A percentile compares a stretch with the other conserved stretches of the same genome.
phyloP scores from a whole-genome alignment of 345 rosid species.

The Litchi chinensis region DNA sequence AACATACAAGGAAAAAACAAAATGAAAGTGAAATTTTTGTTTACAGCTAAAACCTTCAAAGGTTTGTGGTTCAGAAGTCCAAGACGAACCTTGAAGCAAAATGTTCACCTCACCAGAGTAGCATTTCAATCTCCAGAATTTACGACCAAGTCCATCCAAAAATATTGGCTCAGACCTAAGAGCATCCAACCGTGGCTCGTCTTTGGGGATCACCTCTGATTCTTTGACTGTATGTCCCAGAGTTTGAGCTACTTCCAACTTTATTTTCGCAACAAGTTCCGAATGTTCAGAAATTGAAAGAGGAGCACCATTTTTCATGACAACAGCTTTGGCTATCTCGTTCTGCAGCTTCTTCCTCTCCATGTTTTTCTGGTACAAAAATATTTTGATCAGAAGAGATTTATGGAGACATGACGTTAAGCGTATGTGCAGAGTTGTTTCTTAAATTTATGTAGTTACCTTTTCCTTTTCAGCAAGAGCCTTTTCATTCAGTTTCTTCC shows the following conservation, averaged over 20 bases:
- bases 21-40: neutral
- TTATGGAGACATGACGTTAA: neutral
- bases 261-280: slow-evolving; percentile 44
- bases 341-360: slow-evolving; percentile 52
- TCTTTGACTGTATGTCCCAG: slow-evolving; percentile 36
- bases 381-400: slow-evolving; percentile 1
- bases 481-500: slow-evolving; percentile 31
- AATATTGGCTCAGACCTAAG: slow-evolving; percentile 57
- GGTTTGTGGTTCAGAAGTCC: neutral
- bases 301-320: slow-evolving; percentile 49
- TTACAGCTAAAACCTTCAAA: neutral
- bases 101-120: slow-evolving; percentile 37
- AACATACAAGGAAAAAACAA: slow-evolving; percentile 3
- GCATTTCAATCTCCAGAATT: slow-evolving; percentile 65
- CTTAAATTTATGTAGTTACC: slow-evolving; percentile 35
- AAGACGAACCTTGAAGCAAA: slow-evolving; percentile 65
- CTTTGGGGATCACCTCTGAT: slow-evolving; percentile 34
- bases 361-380: slow-evolving; percentile 48
- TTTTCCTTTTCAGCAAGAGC: slow-evolving; percentile 54
- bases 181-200: slow-evolving; percentile 51
- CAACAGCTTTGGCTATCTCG: slow-evolving; percentile 59
- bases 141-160: slow-evolving; percentile 50
- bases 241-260: slow-evolving; percentile 49
- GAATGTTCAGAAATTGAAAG: slow-evolving; percentile 47
- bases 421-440: neutral